Evolutionary conservation across 176 grass and related monocot genomes (phyloP).

Genomic region (Zea luxurians): DNA sequence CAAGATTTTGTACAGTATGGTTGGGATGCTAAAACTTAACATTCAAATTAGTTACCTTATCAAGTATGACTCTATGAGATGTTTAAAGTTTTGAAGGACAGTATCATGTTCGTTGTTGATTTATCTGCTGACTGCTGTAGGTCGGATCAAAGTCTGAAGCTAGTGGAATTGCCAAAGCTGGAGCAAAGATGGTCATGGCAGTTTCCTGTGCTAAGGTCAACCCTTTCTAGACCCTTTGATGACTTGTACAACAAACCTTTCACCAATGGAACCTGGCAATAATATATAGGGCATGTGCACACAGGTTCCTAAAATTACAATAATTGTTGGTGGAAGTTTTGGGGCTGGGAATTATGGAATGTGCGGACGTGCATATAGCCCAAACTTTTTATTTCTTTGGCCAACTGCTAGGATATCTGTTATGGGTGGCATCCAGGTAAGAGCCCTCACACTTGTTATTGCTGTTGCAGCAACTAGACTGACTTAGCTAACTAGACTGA

Average conservation of each 20-base stretch:
- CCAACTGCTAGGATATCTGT: constrained; percentile 98
- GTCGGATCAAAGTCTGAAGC: constrained; percentile 96
- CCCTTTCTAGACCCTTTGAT: constrained; percentile 11
- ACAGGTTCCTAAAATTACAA: constrained; percentile 95
- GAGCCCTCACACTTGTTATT: constrained; percentile 19
- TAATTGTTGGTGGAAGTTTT: constrained; percentile 98
- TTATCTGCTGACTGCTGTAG: constrained; percentile 38
- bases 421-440: constrained; percentile 95
- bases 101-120: constrained; percentile 12
- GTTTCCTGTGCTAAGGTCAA: constrained; percentile 89
- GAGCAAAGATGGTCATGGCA: constrained; percentile 98
- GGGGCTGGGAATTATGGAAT: constrained; percentile 99
- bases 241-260: constrained; percentile 6
- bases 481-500: background rate
- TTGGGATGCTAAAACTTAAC: constrained; percentile 6
- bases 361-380: constrained; percentile 97
- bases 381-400: constrained; percentile 94
- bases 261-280: background rate
- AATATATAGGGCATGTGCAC: constrained; percentile 22
- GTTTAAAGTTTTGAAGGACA: background rate
- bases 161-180: constrained; percentile 92
- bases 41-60: constrained; percentile 6
- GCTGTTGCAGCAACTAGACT: background rate
- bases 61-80: background rate
- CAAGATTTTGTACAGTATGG: constrained; percentile 4